These are phyloP conservation scores for Thielaviopsis musarum DNA, from an alignment of 2,329 filamentous ascomycete genomes.

Conservation along the genomic window DNA sequence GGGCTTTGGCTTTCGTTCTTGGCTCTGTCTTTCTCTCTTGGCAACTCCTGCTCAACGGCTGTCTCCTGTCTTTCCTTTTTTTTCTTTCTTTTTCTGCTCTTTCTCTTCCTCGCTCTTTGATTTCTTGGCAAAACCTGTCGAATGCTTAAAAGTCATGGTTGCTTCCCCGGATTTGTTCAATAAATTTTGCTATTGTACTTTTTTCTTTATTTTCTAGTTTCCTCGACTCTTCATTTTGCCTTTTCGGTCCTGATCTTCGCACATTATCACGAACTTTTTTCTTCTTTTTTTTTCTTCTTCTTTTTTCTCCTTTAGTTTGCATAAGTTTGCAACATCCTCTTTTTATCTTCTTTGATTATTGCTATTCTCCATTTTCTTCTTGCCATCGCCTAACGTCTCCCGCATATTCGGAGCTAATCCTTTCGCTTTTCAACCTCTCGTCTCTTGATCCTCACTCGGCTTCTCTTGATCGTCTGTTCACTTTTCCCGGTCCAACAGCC, in stretches of 20 bases:
- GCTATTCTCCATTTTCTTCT: neutral
- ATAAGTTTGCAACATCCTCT: neutral
- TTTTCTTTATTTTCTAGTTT: neutral
- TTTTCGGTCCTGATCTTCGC: neutral
- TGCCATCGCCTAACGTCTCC: neutral
- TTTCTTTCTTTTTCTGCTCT: neutral
- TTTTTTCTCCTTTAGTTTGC: neutral
- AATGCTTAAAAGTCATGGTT: conserved; percentile 10
- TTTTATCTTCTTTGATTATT: neutral
- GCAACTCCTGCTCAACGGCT: neutral
- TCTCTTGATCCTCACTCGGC: neutral
- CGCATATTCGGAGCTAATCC: neutral
- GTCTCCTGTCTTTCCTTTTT: neutral
- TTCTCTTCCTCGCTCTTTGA: neutral
- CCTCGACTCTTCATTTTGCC: neutral
- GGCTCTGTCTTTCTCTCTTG: too few relatives aligned
- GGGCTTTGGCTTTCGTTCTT: conserved; percentile 3
- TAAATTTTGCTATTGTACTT: neutral
- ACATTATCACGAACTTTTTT: neutral
- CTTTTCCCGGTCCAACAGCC: neutral
- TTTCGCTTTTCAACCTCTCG: neutral
- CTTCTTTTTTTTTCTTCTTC: neutral
- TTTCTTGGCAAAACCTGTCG: conserved; percentile 8
- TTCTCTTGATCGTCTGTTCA: neutral
- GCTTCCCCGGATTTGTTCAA: conserved; percentile 8